Evolutionary conservation across 169 alveolate species (phyloP), one percentile per base, ranked within the genome.

Genomic region (Babesia sp.): DNA sequence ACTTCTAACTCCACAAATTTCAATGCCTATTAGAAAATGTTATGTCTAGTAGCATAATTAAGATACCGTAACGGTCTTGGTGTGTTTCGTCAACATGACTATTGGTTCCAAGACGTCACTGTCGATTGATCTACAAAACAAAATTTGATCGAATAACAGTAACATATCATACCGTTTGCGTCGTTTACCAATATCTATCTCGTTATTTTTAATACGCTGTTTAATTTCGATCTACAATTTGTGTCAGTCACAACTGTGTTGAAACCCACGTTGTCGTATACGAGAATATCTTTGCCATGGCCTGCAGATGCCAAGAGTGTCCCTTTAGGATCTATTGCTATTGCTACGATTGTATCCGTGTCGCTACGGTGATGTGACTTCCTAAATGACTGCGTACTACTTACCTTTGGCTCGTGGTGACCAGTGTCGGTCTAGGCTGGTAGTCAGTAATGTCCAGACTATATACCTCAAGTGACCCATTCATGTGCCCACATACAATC

Each of bases 381-480:
- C 29, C 12, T 20, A 12, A 12, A 29, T 29, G 39, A 33, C 45
- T 44, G 16, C 41, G 33, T 7, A 18, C n/a, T n/a, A 26, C 16
- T 34, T 24, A 77, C 86, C 58, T 50, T 26, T 69, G 46, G 39
- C 70, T 77, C 3, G 76, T 37, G 28, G 86, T 81, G 66, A 77
- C 69, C 36, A 77, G 54, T 8, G 22, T 36, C 41, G 53, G 63
- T 1, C 24, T 31, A 29, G 70, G 58, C 16, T 58, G 34, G 11
- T 60, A 16, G 8, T 14, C 82, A 20, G 29, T 37, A 6, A 66
- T 37, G 16, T 71, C 64, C 9, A 79, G n/a, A 34, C 42, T 37
- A 55, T 79, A 79, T 0, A 70, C 83, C 44, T 79, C 87, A 31
- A 79, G 39, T 0, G 59, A 53, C n/a, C 87, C 87, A 24, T 69